Percentiles rank a stretch among this genome's conserved stretches.
phyloP scores from a whole-genome alignment of 164 flowering plant genomes.

The Litsea cubeba region DNA sequence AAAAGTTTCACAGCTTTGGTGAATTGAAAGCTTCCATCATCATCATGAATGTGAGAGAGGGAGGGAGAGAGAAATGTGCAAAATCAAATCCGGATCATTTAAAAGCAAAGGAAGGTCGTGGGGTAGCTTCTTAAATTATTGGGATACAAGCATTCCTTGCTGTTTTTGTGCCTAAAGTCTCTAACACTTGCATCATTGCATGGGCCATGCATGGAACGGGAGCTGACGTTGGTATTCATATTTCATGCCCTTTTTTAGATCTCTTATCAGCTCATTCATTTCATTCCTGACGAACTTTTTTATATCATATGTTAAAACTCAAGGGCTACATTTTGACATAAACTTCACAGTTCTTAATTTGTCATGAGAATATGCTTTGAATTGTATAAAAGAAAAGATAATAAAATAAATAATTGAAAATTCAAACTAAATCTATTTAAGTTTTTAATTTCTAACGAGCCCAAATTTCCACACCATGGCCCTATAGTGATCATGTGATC shows the following conservation, averaged over 20 bases:
- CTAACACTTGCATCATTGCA: conserved; percentile 4
- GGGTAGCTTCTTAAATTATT: conserved; percentile 9
- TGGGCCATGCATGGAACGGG: background rate
- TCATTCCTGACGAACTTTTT: too few relatives aligned
- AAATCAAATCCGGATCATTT: background rate
- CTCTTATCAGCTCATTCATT: background rate
- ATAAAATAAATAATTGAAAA: too few relatives aligned
- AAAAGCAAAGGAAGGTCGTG: conserved; percentile 5
- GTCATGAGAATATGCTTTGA: too few relatives aligned
- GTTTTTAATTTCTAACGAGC: too few relatives aligned
- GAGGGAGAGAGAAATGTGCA: background rate
- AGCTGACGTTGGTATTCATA: background rate
- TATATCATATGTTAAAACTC: too few relatives aligned
- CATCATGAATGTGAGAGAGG: background rate
- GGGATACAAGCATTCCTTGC: conserved; percentile 5
- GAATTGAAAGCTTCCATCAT: conserved; percentile 2
- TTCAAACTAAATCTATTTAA: too few relatives aligned
- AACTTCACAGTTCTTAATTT: too few relatives aligned
- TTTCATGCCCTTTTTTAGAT: background rate
- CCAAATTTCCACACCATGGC: too few relatives aligned
- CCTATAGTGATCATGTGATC: too few relatives aligned
- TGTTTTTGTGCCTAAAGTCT: conserved; percentile 8
- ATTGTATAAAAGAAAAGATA: too few relatives aligned
- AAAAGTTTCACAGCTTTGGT: background rate
- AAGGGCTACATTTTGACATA: too few relatives aligned